These are phyloP conservation scores for Verticillium albo-atrum DNA, from an alignment of 2,329 filamentous ascomycete genomes.

Conservation along the genomic window DNA sequence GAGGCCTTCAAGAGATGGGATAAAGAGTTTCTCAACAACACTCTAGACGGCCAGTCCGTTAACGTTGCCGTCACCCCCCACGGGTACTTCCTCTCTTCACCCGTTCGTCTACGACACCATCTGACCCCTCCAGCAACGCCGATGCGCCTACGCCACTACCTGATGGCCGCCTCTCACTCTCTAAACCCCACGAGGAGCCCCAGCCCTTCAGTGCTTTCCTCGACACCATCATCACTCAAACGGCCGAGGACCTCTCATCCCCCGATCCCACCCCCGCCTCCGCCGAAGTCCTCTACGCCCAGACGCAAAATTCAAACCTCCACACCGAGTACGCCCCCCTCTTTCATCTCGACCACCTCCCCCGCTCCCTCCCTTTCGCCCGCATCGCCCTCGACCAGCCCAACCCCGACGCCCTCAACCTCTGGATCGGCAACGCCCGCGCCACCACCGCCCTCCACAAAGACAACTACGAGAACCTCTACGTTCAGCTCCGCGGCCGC, in stretches of 20 bases:
- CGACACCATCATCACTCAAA: constrained; percentile 52
- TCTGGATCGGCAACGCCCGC: constrained; percentile 74
- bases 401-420: constrained; percentile 70
- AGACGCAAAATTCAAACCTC: constrained; percentile 82
- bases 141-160: constrained; percentile 45
- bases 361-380: constrained; percentile 64
- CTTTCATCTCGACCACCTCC: constrained; percentile 50
- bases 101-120: neutral
- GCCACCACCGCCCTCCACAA: constrained; percentile 72
- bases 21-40: constrained; percentile 49
- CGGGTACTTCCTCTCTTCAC: constrained; percentile 42
- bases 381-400: constrained; percentile 60
- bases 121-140: constrained; percentile 31
- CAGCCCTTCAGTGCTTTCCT: constrained; percentile 62
- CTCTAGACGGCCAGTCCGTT: constrained; percentile 53
- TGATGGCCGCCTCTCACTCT: constrained; percentile 45
- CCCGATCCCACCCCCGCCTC: constrained; percentile 6
- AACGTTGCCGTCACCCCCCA: constrained; percentile 75
- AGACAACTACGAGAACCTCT: constrained; percentile 83
- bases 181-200: constrained; percentile 67
- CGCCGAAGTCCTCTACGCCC: constrained; percentile 62
- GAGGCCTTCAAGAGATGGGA: constrained; percentile 60
- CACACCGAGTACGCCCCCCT: constrained; percentile 65
- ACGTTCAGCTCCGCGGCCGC: constrained; percentile 67
- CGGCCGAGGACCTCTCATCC: constrained; percentile 21